Evolutionary conservation across 768 basidiomycete species (phyloP), one percentile per base, ranked within the genome.

Genomic region (Candolleomyces eurysporus): DNA sequence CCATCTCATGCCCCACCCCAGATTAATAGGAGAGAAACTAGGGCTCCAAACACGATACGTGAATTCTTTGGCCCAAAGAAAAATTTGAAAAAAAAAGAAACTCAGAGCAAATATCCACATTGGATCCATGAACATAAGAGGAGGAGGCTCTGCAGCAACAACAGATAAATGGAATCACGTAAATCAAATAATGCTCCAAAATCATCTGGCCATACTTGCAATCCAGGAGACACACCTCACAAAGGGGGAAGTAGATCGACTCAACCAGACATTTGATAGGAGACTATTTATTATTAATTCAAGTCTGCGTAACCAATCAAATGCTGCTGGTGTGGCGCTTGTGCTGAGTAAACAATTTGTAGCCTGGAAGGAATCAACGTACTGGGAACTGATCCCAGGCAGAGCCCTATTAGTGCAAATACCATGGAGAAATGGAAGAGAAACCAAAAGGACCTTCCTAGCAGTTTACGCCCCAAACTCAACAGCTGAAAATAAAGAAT

Each of bases 381-480:
- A 19, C 0, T 57, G 6, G 11, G 31, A 58, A n/a, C 55, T 78
- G 21, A 57, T 75, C 0, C 73, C 69, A 11, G 75, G 73, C 1
- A 55, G 72, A 52, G 76, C 70, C 3, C 13, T 69, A 5, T 19
- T 65, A 1, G 32, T 68, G 2, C 50, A 53, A 45, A 61, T 63
- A 0, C 42, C 56, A 11, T 69, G 69, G 69, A 65, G 68, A 17
- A 53, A 64, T 1, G 48, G 63, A 0, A 40, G 43, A 31, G 48
- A 7, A 9, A 43, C 50, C 17, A 63, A 39, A 21, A 26, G 76
- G 0, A 62, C 50, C 3, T 57, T 78, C 0, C 64, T 78, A 0
- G 74, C 64, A 2, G 57, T 79, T 0, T 79, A 79, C 49, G 72
- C 76, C 2, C 78, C 75, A 0, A 78, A 77, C 61, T 49, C 60